Evolutionary conservation across 2,329 filamentous ascomycete genomes (phyloP).

Genomic region (Verticillium zaregamsianum): DNA sequence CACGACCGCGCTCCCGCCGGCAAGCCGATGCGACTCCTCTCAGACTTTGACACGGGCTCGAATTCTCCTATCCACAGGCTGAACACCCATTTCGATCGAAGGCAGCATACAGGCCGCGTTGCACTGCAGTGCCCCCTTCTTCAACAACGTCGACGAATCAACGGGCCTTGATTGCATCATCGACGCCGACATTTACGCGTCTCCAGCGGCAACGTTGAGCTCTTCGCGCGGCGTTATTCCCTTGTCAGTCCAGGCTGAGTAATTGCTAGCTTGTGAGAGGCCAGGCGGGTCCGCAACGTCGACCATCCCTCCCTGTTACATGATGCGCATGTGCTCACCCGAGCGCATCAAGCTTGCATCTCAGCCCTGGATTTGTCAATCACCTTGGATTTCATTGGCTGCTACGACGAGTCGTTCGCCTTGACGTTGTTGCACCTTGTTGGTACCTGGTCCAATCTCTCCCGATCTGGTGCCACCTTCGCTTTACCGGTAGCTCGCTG

Average conservation of each 20-base stretch:
- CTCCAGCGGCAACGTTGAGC: not conserved
- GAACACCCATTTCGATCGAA: not conserved
- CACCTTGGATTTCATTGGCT: conserved; percentile 11
- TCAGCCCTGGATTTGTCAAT: conserved; percentile 14
- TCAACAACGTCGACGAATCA: conserved; percentile 9
- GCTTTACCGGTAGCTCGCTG: not conserved
- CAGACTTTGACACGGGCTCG: not conserved
- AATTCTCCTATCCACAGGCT: not conserved
- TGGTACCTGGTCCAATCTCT: not conserved
- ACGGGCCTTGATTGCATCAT: conserved; percentile 14
- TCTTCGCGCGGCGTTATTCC: not conserved
- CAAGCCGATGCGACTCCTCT: not conserved
- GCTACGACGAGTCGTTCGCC: not conserved
- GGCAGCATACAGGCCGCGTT: not conserved
- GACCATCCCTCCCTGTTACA: conserved; percentile 5
- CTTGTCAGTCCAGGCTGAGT: conserved; percentile 16
- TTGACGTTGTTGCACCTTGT: not conserved
- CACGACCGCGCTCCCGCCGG: not conserved
- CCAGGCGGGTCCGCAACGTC: conserved; percentile 3
- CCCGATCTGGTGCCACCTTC: not conserved
- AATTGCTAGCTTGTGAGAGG: conserved; percentile 21
- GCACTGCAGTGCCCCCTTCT: not conserved
- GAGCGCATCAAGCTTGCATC: conserved; percentile 5
- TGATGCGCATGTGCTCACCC: conserved; percentile 4
- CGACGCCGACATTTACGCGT: conserved; percentile 1